phyloP scores from a whole-genome alignment of 805 yeast genomes.

The Teunomyces aglyptinius region DNA sequence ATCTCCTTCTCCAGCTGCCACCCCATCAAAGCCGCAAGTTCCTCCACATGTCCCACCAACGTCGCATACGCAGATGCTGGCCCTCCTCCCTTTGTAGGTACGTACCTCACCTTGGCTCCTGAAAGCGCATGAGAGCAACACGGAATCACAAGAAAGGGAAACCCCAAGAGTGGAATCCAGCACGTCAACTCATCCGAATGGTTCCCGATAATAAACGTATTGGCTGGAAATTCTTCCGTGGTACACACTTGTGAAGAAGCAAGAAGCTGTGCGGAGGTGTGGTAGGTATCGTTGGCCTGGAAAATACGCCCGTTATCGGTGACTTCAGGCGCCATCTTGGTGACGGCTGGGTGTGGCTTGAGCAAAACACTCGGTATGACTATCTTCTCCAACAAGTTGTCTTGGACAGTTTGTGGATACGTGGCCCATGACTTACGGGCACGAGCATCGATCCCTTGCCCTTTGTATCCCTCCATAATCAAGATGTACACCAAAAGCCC shows the following conservation, averaged over 20 bases:
- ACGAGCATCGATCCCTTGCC: slow-evolving; percentile 88
- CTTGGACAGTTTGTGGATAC: slow-evolving; percentile 65
- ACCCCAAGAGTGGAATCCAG: slow-evolving; percentile 88
- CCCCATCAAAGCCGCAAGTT: slow-evolving; percentile 64
- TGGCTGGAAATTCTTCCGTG: slow-evolving; percentile 61
- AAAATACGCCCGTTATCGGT: slow-evolving; percentile 62
- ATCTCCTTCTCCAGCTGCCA: slow-evolving; percentile 86
- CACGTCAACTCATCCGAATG: slow-evolving; percentile 94
- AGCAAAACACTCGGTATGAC: slow-evolving; percentile 74
- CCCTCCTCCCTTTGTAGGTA: slow-evolving; percentile 33
- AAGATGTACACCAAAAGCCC: slow-evolving; percentile 80
- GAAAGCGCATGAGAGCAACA: slow-evolving; percentile 89
- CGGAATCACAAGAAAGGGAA: slow-evolving; percentile 88
- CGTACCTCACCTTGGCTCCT: slow-evolving; percentile 71
- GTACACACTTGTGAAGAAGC: slow-evolving; percentile 51
- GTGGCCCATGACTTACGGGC: slow-evolving; percentile 82
- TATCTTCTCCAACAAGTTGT: slow-evolving; percentile 66
- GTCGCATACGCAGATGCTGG: slow-evolving; percentile 73
- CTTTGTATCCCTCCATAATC: slow-evolving; percentile 73
- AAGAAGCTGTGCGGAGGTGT: slow-evolving; percentile 52
- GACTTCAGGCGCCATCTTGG: slow-evolving; percentile 50
- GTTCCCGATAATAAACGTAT: slow-evolving; percentile 86
- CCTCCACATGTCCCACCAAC: slow-evolving; percentile 80
- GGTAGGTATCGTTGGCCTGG: slow-evolving; percentile 50
- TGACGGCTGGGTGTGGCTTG: slow-evolving; percentile 66